Percentiles rank a stretch among this genome's conserved stretches.
Conservation (phyloP, 176 grass and related monocot genomes). For the Oryza punctata region DNA sequence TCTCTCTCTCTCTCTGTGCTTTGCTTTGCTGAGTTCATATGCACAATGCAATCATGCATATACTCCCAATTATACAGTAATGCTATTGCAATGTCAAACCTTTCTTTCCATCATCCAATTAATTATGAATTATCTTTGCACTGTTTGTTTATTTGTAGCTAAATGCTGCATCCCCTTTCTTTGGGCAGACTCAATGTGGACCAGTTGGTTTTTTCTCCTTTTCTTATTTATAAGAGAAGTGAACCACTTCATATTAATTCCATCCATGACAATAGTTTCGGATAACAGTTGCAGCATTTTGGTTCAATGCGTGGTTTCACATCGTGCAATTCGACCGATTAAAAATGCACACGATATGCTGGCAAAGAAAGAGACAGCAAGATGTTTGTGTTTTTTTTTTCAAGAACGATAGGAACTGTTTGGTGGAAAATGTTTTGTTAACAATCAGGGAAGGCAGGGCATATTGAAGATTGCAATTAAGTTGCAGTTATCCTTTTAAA, state of each 20-base stretch:
- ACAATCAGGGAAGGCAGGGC: neutral
- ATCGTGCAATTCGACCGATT: neutral
- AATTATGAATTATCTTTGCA: conserved; percentile 5
- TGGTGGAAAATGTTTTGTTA: neutral
- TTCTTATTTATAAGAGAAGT: conserved; percentile 16
- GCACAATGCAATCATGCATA: conserved; percentile 14
- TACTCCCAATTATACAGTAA: neutral
- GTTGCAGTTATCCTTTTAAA: neutral
- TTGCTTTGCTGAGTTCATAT: conserved; percentile 49
- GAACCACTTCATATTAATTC: conserved; percentile 15
- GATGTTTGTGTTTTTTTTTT: neutral
- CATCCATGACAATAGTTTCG: neutral
- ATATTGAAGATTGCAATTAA: neutral
- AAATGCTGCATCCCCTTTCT: conserved; percentile 19
- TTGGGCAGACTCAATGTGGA: conserved; percentile 23
- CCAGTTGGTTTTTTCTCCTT: conserved; percentile 11
- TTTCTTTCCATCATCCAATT: conserved; percentile 15
- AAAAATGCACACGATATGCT: neutral
- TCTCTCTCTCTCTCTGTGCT: neutral
- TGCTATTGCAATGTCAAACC: conserved; percentile 26
- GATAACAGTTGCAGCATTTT: conserved; percentile 4
- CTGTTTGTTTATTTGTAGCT: neutral
- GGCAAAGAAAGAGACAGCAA: neutral
- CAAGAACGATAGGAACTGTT: neutral
- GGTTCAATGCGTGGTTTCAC: conserved; percentile 10